phyloP scores from a whole-genome alignment of 2,329 filamentous ascomycete species.

The Nemania diffusa region DNA sequence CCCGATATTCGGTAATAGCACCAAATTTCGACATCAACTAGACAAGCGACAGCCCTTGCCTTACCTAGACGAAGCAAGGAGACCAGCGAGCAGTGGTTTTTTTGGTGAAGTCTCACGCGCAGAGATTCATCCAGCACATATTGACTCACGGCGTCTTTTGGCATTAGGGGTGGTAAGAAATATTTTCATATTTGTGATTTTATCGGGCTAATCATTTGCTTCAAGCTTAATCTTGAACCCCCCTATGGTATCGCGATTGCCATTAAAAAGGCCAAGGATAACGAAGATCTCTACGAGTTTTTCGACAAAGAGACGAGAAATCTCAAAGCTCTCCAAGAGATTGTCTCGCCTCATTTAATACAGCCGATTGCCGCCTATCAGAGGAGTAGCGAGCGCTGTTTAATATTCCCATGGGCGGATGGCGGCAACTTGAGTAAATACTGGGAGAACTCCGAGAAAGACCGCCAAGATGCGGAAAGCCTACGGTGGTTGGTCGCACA shows the following conservation, averaged over 20 bases:
- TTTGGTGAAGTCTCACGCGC: constrained; percentile 7
- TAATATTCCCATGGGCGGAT: constrained; percentile 19
- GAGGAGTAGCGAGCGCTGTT: constrained; percentile 4
- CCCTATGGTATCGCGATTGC: constrained; percentile 10
- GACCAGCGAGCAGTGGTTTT: constrained; percentile 5
- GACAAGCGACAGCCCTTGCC: constrained; percentile 16
- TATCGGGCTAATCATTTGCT: constrained; percentile 8
- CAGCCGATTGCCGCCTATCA: constrained; percentile 19
- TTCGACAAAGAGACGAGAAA: constrained; percentile 23
- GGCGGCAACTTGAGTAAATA: background rate
- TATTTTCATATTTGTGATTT: background rate
- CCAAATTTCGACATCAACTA: constrained; percentile 17
- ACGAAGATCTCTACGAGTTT: constrained; percentile 14
- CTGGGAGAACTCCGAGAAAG: constrained; percentile 1
- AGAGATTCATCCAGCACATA: constrained; percentile 27
- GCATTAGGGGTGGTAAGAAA: constrained; percentile 14
- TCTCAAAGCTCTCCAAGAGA: constrained; percentile 10
- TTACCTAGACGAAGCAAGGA: background rate
- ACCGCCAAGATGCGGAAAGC: background rate
- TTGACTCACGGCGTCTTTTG: constrained; percentile 9
- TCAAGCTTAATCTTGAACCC: background rate
- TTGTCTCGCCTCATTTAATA: background rate
- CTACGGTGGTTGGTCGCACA: constrained; percentile 16
- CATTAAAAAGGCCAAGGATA: constrained; percentile 5
- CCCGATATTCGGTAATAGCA: constrained; percentile 15